phyloP scores from a whole-genome alignment of 2,329 filamentous ascomycete genomes.

The Xylaria sp. region DNA sequence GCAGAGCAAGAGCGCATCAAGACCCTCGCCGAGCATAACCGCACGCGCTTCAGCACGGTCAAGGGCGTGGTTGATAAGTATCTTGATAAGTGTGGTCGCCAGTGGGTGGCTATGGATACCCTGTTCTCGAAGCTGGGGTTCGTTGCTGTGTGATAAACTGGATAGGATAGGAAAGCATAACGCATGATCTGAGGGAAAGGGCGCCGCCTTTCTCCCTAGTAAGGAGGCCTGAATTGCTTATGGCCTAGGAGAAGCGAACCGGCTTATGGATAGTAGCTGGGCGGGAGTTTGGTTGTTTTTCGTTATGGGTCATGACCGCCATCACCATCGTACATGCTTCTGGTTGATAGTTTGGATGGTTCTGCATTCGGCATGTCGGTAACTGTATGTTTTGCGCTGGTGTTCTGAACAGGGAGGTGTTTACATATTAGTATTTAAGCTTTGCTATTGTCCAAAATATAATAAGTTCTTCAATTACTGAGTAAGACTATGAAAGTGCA shows the following conservation, averaged over 20 bases:
- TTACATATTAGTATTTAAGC: slow-evolving; percentile 3
- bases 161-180: background rate
- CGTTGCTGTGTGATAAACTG: slow-evolving; percentile 29
- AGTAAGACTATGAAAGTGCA: background rate
- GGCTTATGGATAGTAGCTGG: background rate
- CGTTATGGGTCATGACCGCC: background rate
- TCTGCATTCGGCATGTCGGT: background rate
- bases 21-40: slow-evolving; percentile 81
- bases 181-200: background rate
- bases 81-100: slow-evolving; percentile 85
- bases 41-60: slow-evolving; percentile 75
- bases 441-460: background rate
- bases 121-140: slow-evolving; percentile 75
- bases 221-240: background rate
- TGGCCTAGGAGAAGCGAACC: background rate
- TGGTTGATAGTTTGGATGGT: background rate
- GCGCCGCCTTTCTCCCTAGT: background rate
- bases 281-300: background rate
- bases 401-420: slow-evolving; percentile 4
- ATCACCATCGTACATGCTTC: background rate
- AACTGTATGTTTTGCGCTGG: background rate
- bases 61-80: slow-evolving; percentile 81
- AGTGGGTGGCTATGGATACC: slow-evolving; percentile 93
- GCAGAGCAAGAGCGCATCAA: slow-evolving; percentile 69
- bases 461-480: background rate